Conservation (phyloP, 441 rosid genomes). For the Brassica hybrid region DNA sequence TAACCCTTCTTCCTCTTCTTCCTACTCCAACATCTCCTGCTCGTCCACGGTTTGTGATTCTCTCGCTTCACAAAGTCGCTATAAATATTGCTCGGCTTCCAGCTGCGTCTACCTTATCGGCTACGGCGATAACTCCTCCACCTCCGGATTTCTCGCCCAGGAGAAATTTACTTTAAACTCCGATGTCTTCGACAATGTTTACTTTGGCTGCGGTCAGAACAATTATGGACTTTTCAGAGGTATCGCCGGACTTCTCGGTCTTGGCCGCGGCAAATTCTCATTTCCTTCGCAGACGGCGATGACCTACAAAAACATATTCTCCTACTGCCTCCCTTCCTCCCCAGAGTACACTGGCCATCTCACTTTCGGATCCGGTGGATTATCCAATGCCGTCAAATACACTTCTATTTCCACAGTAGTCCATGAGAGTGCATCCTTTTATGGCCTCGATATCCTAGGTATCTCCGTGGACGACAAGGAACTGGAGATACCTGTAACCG, state of each 20-base stretch:
- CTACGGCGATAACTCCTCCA: constrained; percentile 74
- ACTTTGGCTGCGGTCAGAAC: constrained; percentile 79
- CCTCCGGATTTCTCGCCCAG: constrained; percentile 63
- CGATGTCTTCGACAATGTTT: constrained; percentile 49
- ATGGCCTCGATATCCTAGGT: constrained; percentile 54
- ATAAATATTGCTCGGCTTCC: constrained; percentile 53
- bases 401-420: constrained; percentile 53
- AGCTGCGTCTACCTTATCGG: constrained; percentile 66
- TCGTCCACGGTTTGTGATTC: constrained; percentile 43
- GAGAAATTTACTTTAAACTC: constrained; percentile 60
- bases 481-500: constrained; percentile 50
- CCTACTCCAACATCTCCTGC: constrained; percentile 60
- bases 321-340: constrained; percentile 81
- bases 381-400: constrained; percentile 51
- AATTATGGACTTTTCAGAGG: constrained; percentile 69
- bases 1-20: constrained; percentile 49
- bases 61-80: constrained; percentile 57
- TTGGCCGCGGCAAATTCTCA: constrained; percentile 70
- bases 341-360: constrained; percentile 72
- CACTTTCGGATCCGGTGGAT: constrained; percentile 57
- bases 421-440: constrained; percentile 46
- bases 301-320: constrained; percentile 65
- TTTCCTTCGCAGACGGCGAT: constrained; percentile 66
- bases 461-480: constrained; percentile 53
- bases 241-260: constrained; percentile 75